Conservation (phyloP, 208 protist species). For the Entamoeba invadens region DNA sequence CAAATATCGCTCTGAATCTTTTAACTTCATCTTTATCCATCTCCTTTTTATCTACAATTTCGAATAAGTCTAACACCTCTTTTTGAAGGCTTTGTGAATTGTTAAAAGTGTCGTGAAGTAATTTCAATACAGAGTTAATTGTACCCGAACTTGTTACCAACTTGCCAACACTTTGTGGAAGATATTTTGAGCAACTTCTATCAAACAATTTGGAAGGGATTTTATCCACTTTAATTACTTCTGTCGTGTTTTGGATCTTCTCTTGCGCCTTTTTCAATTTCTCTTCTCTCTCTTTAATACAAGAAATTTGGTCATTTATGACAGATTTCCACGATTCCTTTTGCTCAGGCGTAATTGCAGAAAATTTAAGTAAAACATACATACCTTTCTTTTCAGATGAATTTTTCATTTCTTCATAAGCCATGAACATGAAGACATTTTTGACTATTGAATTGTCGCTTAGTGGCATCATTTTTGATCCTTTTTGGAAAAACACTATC, state of each 20-base stretch:
- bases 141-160: background rate
- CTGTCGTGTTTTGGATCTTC: background rate
- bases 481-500: background rate
- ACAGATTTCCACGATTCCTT: background rate
- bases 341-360: background rate
- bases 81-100: background rate
- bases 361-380: background rate
- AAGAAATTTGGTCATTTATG: background rate
- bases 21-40: background rate
- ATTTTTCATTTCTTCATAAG: background rate
- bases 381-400: background rate
- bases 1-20: background rate
- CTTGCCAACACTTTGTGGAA: background rate
- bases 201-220: background rate
- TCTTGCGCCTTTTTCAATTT: background rate
- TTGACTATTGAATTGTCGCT: background rate
- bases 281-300: background rate
- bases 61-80: background rate
- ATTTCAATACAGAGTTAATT: background rate
- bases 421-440: background rate
- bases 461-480: background rate
- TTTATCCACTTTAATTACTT: background rate
- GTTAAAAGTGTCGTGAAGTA: background rate
- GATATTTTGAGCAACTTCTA: background rate
- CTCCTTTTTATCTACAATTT: background rate